A percentile compares a stretch with the other conserved stretches of the same genome.
phyloP scores from a whole-genome alignment of 306 rosid genomes.

The Datisca glomerata region DNA sequence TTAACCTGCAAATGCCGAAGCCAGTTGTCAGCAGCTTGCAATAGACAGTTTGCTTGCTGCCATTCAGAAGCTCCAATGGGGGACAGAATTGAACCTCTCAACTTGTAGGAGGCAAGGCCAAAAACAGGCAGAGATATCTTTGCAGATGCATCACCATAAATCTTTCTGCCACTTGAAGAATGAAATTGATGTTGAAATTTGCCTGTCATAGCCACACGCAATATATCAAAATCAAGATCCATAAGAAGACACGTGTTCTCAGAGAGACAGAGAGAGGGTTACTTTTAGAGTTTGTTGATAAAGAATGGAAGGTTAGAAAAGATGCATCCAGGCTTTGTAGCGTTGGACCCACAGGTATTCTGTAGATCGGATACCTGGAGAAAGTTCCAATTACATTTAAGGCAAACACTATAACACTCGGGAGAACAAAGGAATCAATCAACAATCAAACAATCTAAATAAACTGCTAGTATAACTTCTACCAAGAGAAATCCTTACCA shows the following conservation, averaged over 20 bases:
- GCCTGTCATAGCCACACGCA: slow-evolving; percentile 15
- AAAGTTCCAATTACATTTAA: slow-evolving; percentile 9
- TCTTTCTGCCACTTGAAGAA: slow-evolving; percentile 24
- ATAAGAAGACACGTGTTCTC: neutral
- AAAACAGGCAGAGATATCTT: slow-evolving; percentile 34
- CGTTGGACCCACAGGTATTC: slow-evolving; percentile 43
- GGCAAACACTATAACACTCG: neutral
- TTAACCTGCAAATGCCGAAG: slow-evolving; percentile 26
- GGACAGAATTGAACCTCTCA: slow-evolving; percentile 38
- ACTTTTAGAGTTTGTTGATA: slow-evolving; percentile 29
- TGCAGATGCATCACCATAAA: slow-evolving; percentile 10
- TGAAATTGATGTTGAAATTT: slow-evolving; percentile 11
- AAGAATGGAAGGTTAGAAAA: slow-evolving; percentile 45
- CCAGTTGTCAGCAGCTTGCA: slow-evolving; percentile 37
- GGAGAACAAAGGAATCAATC: neutral
- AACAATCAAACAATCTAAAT: neutral
- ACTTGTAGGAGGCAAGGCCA: slow-evolving; percentile 49
- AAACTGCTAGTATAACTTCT: neutral
- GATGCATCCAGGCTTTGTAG: slow-evolving; percentile 35
- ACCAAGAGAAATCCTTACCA: slow-evolving; percentile 24
- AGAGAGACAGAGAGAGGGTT: slow-evolving; percentile 13
- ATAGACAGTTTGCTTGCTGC: slow-evolving; percentile 24
- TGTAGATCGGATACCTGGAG: slow-evolving; percentile 59
- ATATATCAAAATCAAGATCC: slow-evolving; percentile 3
- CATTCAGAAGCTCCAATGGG: slow-evolving; percentile 27